phyloP scores from a whole-genome alignment of 805 yeast species.

The Candida taoyuanica region DNA sequence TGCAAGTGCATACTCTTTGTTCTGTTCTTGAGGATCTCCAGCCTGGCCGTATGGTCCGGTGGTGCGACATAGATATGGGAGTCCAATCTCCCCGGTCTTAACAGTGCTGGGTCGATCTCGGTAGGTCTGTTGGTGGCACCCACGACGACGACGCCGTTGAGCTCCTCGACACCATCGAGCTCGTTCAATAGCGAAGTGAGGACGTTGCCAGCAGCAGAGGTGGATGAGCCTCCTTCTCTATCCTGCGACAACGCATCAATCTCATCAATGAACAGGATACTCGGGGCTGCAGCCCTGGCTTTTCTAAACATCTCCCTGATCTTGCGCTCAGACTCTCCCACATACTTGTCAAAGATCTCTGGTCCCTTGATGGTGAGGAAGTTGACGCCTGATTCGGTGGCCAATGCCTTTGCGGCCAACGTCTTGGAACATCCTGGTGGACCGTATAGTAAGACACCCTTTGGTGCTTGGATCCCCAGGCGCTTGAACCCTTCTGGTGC shows the following conservation, averaged over 20 bases:
- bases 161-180: constrained; percentile 94
- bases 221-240: constrained; percentile 49
- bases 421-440: constrained; percentile 99
- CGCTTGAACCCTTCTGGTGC: constrained; percentile 71
- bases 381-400: constrained; percentile 91
- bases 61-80: constrained; percentile 91
- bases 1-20: constrained; percentile 59
- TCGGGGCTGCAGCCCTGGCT: constrained; percentile 93
- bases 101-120: constrained; percentile 84
- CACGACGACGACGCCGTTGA: constrained; percentile 87
- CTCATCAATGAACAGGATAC: constrained; percentile 93
- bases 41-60: constrained; percentile 77
- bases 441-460: constrained; percentile 89
- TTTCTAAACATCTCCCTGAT: constrained; percentile 90
- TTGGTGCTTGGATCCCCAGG: constrained; percentile 85
- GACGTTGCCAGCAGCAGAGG: constrained; percentile 77
- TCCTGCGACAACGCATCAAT: constrained; percentile 88
- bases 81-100: constrained; percentile 95
- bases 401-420: constrained; percentile 88
- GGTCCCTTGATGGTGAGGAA: constrained; percentile 97
- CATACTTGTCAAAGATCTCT: constrained; percentile 89
- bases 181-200: constrained; percentile 88
- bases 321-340: constrained; percentile 92
- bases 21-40: constrained; percentile 69
- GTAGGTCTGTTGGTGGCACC: constrained; percentile 98